phyloP scores from a whole-genome alignment of 257 asterid species.

The Rubia yunnanensis region DNA sequence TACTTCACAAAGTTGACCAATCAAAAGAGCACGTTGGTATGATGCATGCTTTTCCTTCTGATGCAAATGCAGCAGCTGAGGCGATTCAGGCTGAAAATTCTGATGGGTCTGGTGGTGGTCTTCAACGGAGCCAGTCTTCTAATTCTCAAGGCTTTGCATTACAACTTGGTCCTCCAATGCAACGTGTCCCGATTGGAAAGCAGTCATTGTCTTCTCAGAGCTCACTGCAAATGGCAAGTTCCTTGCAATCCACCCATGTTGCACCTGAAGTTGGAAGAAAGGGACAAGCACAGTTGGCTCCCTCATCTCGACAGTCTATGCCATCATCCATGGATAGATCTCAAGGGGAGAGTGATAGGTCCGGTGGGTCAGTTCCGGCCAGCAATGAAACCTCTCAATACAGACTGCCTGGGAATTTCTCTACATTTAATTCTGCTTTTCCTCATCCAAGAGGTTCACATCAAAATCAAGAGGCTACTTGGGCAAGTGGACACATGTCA shows the following conservation, averaged over 20 bases:
- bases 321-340: slow-evolving; percentile 32
- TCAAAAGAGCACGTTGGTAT: slow-evolving; percentile 36
- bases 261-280: slow-evolving; percentile 40
- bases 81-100: slow-evolving; percentile 36
- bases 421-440: slow-evolving; percentile 39
- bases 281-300: slow-evolving; percentile 21
- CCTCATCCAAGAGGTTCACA: slow-evolving; percentile 36
- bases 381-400: slow-evolving; percentile 27
- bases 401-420: slow-evolving; percentile 36
- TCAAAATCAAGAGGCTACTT: slow-evolving; percentile 36
- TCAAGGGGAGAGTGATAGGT: slow-evolving; percentile 29
- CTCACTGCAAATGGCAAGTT: slow-evolving; percentile 29
- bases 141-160: slow-evolving; percentile 78
- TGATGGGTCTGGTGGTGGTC: slow-evolving; percentile 42
- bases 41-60: slow-evolving; percentile 35
- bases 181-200: slow-evolving; percentile 31
- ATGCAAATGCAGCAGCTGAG: slow-evolving; percentile 38
- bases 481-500: slow-evolving; percentile 36
- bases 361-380: slow-evolving; percentile 30
- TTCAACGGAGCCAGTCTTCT: slow-evolving; percentile 47
- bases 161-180: slow-evolving; percentile 94
- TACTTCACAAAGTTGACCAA: slow-evolving; percentile 87
- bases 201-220: slow-evolving; percentile 38
- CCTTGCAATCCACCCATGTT: slow-evolving; percentile 29
- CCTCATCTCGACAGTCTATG: slow-evolving; percentile 36